Conservation (phyloP, 2,329 filamentous ascomycete species). For the Venturiaceae sp. region DNA sequence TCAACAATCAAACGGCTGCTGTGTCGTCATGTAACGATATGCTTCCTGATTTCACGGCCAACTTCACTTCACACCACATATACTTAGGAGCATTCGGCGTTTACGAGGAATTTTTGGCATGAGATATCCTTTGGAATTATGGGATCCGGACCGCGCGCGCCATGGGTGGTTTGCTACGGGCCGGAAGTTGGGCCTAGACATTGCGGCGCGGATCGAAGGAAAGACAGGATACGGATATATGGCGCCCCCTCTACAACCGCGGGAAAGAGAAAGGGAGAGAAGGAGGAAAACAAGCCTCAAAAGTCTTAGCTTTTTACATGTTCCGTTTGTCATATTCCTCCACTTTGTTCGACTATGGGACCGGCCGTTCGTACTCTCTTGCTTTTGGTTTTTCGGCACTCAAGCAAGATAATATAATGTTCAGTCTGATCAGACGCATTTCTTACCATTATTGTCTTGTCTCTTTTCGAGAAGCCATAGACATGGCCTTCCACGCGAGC, state of each 20-base stretch:
- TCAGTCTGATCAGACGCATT: slow-evolving; percentile 1
- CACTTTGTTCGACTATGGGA: not conserved
- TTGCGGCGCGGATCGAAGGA: not conserved
- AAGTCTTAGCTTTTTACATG: not conserved
- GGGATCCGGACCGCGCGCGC: not conserved
- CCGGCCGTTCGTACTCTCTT: not conserved
- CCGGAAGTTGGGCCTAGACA: not conserved
- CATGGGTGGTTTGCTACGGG: not conserved
- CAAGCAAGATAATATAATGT: slow-evolving; percentile 2
- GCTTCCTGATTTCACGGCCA: slow-evolving; percentile 1
- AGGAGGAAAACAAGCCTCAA: not conserved
- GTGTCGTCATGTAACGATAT: slow-evolving; percentile 71
- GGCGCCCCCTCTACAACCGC: not conserved
- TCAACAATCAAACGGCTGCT: slow-evolving; percentile 87
- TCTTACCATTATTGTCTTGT: not conserved
- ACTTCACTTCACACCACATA: slow-evolving; percentile 16
- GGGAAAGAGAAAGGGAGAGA: not conserved
- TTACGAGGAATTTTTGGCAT: not conserved
- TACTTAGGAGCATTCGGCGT: slow-evolving; percentile 1
- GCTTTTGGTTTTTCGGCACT: not conserved
- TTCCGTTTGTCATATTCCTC: not conserved
- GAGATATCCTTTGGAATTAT: slow-evolving; percentile 2
- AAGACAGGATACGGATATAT: not conserved
- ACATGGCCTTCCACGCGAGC: not conserved
- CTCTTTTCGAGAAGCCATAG: not conserved